Evolutionary conservation across 192 early-diverging fungal genomes (phyloP), one percentile per base, ranked within the genome.

Genomic region (Obelidium mucronatum): DNA sequence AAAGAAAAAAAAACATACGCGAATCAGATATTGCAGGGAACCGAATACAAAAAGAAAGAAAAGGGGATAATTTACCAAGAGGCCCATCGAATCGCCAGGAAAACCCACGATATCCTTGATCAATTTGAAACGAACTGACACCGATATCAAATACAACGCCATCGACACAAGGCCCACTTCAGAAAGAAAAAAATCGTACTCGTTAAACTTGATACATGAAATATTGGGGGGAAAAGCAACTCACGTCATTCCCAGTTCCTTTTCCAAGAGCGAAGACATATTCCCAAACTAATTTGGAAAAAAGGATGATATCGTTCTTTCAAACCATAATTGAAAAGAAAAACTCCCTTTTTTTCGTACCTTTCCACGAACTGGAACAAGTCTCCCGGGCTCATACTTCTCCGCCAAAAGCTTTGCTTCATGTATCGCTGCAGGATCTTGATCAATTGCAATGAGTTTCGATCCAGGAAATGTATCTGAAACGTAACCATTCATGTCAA

Each of bases 111-210:
- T 72, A 54, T 30, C 85, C 65, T 1, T 88, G 84, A 66, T 88
- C 87, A 36, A 94, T 78, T 80, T 94, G 93, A 48, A 85, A 86
- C 39, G 89, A 89, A 52, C 86, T 91, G 13, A 94, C 84, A 52
- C 93, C 93, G 74, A 94, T 87, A 73, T 94, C 93, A 62, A 92
- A 89, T 2, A 93, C 81, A 39, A 91, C 86, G 22, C 92, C 93
- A 80, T 92, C 90, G 40, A 94, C 81, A 34, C 83, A 86, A 1
- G 73, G 83, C 0, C 59, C 51, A 28, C 80, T 82, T 64, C 40
- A 35, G 70, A 3, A 28, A 13, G 36, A 30, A 37, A 37, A 35
- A 0, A n/a, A 42, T 67, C 0, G 40, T 31, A 52, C 68, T 62
- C 28, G 48, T 31, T 67, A n/a, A 33, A 40, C 6, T 15, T 19